Base-by-base conservation (phyloP, 176 grass and related monocot species). In the Phoenix dactylifera region DNA sequence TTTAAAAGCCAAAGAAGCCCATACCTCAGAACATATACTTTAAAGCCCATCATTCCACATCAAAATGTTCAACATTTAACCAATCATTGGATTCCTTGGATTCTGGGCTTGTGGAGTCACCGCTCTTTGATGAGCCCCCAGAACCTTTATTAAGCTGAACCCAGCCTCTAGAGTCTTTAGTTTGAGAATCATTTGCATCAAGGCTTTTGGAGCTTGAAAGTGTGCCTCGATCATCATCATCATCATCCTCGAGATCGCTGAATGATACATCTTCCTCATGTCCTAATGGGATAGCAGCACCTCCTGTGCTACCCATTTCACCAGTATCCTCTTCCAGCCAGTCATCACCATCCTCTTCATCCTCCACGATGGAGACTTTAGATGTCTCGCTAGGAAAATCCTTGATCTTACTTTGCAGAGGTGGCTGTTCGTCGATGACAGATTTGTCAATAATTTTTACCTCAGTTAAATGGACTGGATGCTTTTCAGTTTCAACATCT, bases 221-320 rank as follows among this genome's bases (percentile, higher is more conserved):
- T 51, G 17, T 65, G 59, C 32, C 29, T 25, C 61, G 51, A 3
- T 80, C 57, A 4, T 79, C 71, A 0, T 28, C 26, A 28, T 71
- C 73, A 0, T 79, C 60, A 16, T 80, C 76, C 64, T 89, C 86
- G 16, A 90, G 72, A 24, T 90, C 87, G 24, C 87, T 90, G 68
- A 90, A 90, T 1, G 79, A 90, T 1, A 90, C 64, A 18, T 90
- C 87, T 35, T 90, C 87, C 26, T 90, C 87, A 19, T 50, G 64
- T 9, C 63, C 82, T 29, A 83, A 71, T 49, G 72, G 57, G 16
- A 67, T 74, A 66, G 50, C 61, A 18, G 60, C 26, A 35, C 15
- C 18, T 22, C 26, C 54, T 74, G 61, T 49, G 20, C 39, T 53
- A 20, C 24, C 64, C 7, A 25, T 24, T 58, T 70, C 82, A 24